Evolutionary conservation across 2,329 filamentous ascomycete species (phyloP).

Genomic region (Fusarium pseudocircinatum): DNA sequence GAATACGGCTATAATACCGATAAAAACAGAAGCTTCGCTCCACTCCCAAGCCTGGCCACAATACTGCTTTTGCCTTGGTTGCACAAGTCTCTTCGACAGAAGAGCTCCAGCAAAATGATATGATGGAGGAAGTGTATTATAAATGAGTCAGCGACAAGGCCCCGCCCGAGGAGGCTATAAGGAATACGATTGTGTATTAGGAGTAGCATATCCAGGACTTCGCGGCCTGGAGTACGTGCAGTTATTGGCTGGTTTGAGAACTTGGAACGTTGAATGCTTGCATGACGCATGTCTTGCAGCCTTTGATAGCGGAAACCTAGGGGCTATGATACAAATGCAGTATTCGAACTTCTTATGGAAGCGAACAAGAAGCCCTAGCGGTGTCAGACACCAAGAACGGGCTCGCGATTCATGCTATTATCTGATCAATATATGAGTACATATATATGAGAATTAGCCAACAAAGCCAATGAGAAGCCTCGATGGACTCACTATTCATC

Average conservation of each 20-base stretch:
- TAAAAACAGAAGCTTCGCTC: neutral
- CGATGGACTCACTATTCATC: neutral
- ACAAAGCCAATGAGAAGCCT: fast-evolving
- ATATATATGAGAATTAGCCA: neutral
- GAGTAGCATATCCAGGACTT: neutral
- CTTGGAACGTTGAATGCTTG: neutral
- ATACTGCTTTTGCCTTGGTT: too few relatives aligned
- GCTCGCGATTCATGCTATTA: fast-evolving
- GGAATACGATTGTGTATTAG: too few relatives aligned
- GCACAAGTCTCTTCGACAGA: too few relatives aligned
- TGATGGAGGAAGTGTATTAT: too few relatives aligned
- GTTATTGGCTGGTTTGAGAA: neutral
- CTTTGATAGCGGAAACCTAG: too few relatives aligned
- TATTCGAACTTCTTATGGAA: neutral
- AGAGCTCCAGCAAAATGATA: too few relatives aligned
- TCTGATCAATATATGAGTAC: neutral
- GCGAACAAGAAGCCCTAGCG: neutral
- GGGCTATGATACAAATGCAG: neutral
- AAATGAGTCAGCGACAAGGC: too few relatives aligned
- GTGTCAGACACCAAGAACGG: neutral
- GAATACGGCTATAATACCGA: neutral
- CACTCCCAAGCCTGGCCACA: neutral
- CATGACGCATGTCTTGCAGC: neutral
- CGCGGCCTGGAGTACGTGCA: too few relatives aligned
- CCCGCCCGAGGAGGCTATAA: too few relatives aligned